These are phyloP conservation scores for Penicillium sp. DNA, from an alignment of 2,329 filamentous ascomycete species.

Conservation along the genomic window DNA sequence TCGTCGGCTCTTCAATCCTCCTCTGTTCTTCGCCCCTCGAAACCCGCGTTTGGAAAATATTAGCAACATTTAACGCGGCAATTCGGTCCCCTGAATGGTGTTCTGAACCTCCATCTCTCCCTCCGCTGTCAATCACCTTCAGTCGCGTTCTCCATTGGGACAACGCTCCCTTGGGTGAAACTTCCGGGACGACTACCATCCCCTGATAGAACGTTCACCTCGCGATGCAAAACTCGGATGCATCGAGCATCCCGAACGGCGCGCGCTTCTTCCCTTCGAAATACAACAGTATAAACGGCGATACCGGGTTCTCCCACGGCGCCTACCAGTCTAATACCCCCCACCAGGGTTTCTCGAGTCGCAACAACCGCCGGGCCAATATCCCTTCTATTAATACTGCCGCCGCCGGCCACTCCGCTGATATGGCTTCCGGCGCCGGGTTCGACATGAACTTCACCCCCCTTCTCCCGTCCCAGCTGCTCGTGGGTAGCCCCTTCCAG, in stretches of 20 bases:
- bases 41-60: not conserved
- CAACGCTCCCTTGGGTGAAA: not conserved
- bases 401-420: slow-evolving; percentile 59
- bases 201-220: slow-evolving; percentile 43
- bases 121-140: not conserved
- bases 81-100: slow-evolving; percentile 24
- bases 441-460: slow-evolving; percentile 99
- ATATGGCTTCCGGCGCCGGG: slow-evolving; percentile 81
- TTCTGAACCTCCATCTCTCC: slow-evolving; percentile 45
- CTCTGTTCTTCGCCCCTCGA: slow-evolving; percentile 1
- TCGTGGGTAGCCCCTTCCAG: slow-evolving; percentile 95
- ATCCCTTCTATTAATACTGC: slow-evolving; percentile 93
- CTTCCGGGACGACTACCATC: not conserved
- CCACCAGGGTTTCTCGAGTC: slow-evolving; percentile 75
- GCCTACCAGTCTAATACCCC: slow-evolving; percentile 81
- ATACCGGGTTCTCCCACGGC: slow-evolving; percentile 89
- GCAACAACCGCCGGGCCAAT: slow-evolving; percentile 78
- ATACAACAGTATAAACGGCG: slow-evolving; percentile 62
- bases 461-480: slow-evolving; percentile 87
- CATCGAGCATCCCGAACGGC: slow-evolving; percentile 60
- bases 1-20: slow-evolving; percentile 22
- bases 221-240: slow-evolving; percentile 84
- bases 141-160: not conserved
- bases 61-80: not conserved
- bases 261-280: slow-evolving; percentile 65